These are phyloP conservation scores for Neurospora pannonica DNA, from an alignment of 495 filamentous ascomycete genomes.

Conservation along the genomic window DNA sequence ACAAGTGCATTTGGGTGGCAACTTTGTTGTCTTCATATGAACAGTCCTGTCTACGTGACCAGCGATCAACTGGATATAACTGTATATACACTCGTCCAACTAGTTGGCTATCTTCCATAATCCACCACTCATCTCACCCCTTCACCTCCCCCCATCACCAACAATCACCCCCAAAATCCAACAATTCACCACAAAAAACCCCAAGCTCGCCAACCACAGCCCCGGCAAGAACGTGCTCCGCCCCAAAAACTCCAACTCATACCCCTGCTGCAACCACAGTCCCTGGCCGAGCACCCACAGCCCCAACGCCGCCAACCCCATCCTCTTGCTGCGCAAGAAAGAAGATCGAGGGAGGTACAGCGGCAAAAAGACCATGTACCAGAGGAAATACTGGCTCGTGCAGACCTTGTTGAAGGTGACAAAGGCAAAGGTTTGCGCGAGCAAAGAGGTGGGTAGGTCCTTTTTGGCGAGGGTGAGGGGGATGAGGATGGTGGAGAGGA, in stretches of 20 bases:
- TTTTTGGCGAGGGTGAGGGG: conserved; percentile 75
- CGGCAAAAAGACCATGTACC: conserved; percentile 90
- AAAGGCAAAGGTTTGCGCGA: conserved; percentile 98
- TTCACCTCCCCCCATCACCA: conserved; percentile 40
- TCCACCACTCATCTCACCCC: background rate
- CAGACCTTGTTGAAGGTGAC: conserved; percentile 98
- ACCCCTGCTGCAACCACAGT: conserved; percentile 83
- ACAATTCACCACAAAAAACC: conserved; percentile 77
- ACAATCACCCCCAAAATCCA: conserved; percentile 81
- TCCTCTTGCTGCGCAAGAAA: conserved; percentile 44
- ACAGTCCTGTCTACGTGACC: background rate
- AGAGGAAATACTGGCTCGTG: conserved; percentile 98
- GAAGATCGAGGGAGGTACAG: conserved; percentile 79
- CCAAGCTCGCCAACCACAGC: conserved; percentile 61
- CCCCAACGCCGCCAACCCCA: conserved; percentile 53
- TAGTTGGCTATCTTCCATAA: background rate
- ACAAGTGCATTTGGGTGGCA: background rate
- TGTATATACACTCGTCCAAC: background rate
- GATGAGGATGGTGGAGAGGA: conserved; percentile 65
- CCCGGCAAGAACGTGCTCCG: conserved; percentile 78
- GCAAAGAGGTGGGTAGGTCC: conserved; percentile 73
- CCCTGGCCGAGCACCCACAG: conserved; percentile 70
- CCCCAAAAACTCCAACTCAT: conserved; percentile 79
- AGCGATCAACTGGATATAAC: background rate
- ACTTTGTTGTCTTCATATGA: background rate